Conservation (phyloP, 257 asterid species). For the Coffea eugenioides region DNA sequence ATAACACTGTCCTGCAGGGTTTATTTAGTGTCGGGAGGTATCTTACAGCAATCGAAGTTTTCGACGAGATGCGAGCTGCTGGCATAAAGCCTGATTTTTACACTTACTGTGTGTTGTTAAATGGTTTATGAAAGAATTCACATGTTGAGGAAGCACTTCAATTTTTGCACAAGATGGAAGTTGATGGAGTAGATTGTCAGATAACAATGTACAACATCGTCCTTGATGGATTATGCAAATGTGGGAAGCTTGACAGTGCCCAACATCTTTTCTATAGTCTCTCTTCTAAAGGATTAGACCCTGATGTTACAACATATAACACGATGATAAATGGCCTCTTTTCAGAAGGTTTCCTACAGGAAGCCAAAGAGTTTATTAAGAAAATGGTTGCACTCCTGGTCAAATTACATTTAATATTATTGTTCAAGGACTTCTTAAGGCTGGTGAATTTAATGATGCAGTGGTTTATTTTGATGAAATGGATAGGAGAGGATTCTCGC, state of each 20-base stretch:
- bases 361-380: conserved; percentile 6
- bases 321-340: conserved; percentile 7
- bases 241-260: conserved; percentile 14
- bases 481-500: too few species aligned
- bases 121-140: background rate
- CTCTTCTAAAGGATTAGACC: conserved; percentile 12
- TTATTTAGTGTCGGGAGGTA: background rate
- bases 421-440: too few species aligned
- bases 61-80: background rate
- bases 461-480: too few species aligned
- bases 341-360: conserved; percentile 18
- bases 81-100: background rate
- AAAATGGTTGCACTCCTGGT: background rate
- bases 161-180: too few species aligned
- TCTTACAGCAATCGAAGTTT: background rate
- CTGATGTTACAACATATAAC: conserved; percentile 23
- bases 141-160: too few species aligned
- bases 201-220: background rate
- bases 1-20: conserved; percentile 5
- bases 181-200: too few species aligned
- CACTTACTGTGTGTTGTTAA: background rate
- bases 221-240: conserved; percentile 21
- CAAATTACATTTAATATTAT: too few species aligned
- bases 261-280: background rate
- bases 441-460: too few species aligned